Conservation (phyloP, 2,329 filamentous ascomycete species). For the Penicillium digitatum region DNA sequence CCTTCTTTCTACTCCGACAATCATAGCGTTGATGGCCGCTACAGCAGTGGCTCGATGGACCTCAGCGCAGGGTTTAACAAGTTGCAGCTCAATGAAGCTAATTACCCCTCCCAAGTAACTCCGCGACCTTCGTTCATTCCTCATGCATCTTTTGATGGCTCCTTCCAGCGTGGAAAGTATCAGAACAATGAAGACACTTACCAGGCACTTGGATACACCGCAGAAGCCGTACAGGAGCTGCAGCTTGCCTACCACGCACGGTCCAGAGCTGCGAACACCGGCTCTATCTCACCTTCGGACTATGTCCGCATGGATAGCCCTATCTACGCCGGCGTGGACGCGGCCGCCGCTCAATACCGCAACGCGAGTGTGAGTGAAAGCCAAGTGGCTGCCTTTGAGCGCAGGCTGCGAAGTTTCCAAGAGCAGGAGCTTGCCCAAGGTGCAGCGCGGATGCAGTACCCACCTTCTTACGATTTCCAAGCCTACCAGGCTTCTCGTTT, state of each 20-base stretch:
- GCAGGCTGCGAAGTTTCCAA: slow-evolving; percentile 48
- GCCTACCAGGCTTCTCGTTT: slow-evolving; percentile 31
- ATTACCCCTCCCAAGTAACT: slow-evolving; percentile 32
- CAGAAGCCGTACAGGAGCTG: slow-evolving; percentile 30
- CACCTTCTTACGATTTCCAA: slow-evolving; percentile 33
- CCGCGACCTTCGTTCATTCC: slow-evolving; percentile 32
- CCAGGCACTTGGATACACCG: slow-evolving; percentile 25
- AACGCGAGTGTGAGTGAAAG: slow-evolving; percentile 41
- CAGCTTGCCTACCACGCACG: slow-evolving; percentile 37
- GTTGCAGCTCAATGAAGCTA: slow-evolving; percentile 34
- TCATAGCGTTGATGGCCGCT: slow-evolving; percentile 33
- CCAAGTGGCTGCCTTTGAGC: slow-evolving; percentile 47
- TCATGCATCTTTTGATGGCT: slow-evolving; percentile 45
- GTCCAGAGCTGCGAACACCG: slow-evolving; percentile 44
- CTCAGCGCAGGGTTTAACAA: slow-evolving; percentile 32
- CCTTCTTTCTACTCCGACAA: slow-evolving; percentile 41
- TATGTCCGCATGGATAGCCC: slow-evolving; percentile 45
- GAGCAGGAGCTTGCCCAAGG: slow-evolving; percentile 36
- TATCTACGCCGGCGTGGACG: slow-evolving; percentile 47
- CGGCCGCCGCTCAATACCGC: slow-evolving; percentile 45
- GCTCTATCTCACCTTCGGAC: slow-evolving; percentile 46
- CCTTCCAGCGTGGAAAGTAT: slow-evolving; percentile 45
- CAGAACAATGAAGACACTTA: slow-evolving; percentile 32
- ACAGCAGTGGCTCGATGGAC: slow-evolving; percentile 29
- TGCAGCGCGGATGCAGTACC: slow-evolving; percentile 30